Conservation (phyloP, 805 yeast species). For the Vanderwaltozyma tropicalis region DNA sequence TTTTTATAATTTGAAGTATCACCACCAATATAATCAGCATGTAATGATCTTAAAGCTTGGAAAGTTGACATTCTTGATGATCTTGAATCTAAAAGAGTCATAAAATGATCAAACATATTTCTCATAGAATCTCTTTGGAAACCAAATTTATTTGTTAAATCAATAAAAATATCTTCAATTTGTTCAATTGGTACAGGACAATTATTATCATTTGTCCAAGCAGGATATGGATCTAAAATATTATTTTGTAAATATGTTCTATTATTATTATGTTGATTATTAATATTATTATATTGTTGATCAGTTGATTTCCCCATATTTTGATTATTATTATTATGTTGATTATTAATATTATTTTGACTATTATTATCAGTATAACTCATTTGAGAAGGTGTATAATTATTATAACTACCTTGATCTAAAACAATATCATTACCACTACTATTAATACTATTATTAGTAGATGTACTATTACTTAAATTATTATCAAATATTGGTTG, state of each 20-base stretch:
- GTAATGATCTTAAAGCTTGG: constrained; percentile 69
- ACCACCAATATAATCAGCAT: constrained; percentile 85
- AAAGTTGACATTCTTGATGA: constrained; percentile 82
- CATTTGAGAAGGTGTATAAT: constrained; percentile 74
- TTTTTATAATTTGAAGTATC: constrained; percentile 74
- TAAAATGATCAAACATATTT: constrained; percentile 79
- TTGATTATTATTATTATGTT: constrained; percentile 48
- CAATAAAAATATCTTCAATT: constrained; percentile 78
- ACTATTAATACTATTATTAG: constrained; percentile 48
- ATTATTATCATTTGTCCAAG: constrained; percentile 95
- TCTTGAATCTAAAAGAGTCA: constrained; percentile 75
- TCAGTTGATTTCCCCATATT: constrained; percentile 42
- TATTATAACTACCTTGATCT: constrained; percentile 38
- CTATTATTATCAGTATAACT: constrained; percentile 51
- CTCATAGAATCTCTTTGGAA: constrained; percentile 90
- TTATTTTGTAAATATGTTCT: not conserved
- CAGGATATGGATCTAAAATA: constrained; percentile 82
- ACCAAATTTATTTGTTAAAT: constrained; percentile 72
- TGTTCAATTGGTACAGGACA: constrained; percentile 75
- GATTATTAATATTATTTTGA: constrained; percentile 50
- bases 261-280: not conserved
- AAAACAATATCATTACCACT: constrained; percentile 19
- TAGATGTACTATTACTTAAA: constrained; percentile 23
- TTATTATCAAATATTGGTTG: constrained; percentile 27
- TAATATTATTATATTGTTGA: not conserved